Base-by-base conservation (phyloP, 2,329 filamentous ascomycete species). In the Knufia fluminis region DNA sequence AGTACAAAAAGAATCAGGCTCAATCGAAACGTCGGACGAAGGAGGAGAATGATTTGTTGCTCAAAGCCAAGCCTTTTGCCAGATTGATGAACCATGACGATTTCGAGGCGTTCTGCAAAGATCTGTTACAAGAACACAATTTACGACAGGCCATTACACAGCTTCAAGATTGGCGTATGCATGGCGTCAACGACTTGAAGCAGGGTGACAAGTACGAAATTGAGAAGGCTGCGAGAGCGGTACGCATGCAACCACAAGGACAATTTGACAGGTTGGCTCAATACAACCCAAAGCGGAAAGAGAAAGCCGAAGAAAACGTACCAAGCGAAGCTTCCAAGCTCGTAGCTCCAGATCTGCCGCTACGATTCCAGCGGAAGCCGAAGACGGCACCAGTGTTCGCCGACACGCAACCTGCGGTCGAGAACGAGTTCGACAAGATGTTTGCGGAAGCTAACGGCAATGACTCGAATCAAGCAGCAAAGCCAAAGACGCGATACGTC, bases 61-160 rank as follows among this genome's bases (percentile, higher is more conserved):
- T 91, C 68, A 95, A 94, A 64, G 85, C 89, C 3, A 98, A 98
- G 61, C 92, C 92, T 0, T 96, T 96, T 61, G 91, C 89, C 2
- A 80, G 91, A 36, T 94, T 97, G 79, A 96, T 97, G 91, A 94
- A 91, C 60, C 84, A 85, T 59, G 76, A 83, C 41, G 92, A 98
- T 65, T 97, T 94, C 61, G 85, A 94, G 55, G 79, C 82, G 9
- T 83, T 97, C 58, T 86, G 83, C 57, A 82, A 88, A 53, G 90
- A 89, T 1, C 71, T 98, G 0, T 78, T 94, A 41, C 90, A 94
- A 60, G 92, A 98, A 67, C 80, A 92, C 55, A 94, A 95, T 58
- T 72, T 98, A 16, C 82, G 92, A 1, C 83, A 94, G 62, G 92
- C 92, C 32, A 95, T 98, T 52, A 57, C 77, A 0, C 91, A 97